Percentiles rank a stretch among this genome's conserved stretches.
phyloP scores from a whole-genome alignment of 2,329 filamentous ascomycete genomes.

The Penicillium expansum region DNA sequence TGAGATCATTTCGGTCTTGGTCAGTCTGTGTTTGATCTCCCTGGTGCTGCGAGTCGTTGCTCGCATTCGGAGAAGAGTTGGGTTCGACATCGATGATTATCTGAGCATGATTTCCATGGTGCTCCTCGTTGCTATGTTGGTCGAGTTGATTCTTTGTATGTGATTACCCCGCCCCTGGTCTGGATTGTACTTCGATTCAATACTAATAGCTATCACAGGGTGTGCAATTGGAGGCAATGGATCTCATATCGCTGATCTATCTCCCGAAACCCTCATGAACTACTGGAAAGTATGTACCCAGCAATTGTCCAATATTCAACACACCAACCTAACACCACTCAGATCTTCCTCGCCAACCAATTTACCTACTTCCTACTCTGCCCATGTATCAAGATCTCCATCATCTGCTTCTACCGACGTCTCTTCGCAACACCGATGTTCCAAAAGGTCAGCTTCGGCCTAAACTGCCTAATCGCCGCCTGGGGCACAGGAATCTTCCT shows the following conservation, averaged over 20 bases:
- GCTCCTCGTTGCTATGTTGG: constrained; percentile 30
- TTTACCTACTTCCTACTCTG: constrained; percentile 37
- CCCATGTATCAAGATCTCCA: constrained; percentile 34
- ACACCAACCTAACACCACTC: not conserved
- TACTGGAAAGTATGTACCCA: constrained; percentile 30
- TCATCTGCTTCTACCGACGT: constrained; percentile 37
- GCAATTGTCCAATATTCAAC: not conserved
- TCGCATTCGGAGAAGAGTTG: constrained; percentile 29
- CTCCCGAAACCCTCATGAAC: constrained; percentile 24
- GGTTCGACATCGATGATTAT: constrained; percentile 34
- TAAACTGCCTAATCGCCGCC: constrained; percentile 30
- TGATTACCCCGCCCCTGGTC: not conserved
- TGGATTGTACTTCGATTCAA: not conserved
- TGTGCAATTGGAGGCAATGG: constrained; percentile 35
- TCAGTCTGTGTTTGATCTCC: constrained; percentile 26
- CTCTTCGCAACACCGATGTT: constrained; percentile 32
- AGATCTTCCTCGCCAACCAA: constrained; percentile 37
- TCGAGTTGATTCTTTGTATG: constrained; percentile 33
- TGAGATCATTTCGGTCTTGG: constrained; percentile 31
- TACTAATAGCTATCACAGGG: constrained; percentile 25
- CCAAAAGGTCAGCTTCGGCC: constrained; percentile 24
- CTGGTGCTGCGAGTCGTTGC: constrained; percentile 29
- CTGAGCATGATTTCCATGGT: constrained; percentile 28
- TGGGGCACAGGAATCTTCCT: constrained; percentile 34
- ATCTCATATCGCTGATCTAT: constrained; percentile 22